A percentile compares a stretch with the other conserved stretches of the same genome.
Conservation (phyloP, 116 monocot species). For the Posidonia oceanica region DNA sequence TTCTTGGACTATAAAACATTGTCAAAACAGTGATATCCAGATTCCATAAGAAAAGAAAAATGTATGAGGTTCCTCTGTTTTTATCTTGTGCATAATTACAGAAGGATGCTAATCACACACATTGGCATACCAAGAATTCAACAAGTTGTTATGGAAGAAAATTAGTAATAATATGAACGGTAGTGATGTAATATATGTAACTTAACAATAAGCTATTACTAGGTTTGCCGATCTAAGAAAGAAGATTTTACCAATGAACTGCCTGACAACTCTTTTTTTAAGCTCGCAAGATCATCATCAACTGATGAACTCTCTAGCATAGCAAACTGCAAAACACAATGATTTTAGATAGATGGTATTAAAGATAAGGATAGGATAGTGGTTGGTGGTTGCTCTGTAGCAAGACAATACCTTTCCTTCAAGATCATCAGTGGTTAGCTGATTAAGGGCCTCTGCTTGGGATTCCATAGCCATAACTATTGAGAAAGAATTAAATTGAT, state of each 20-base stretch:
- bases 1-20: too few relatives aligned
- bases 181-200: background rate
- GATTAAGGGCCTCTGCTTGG: conserved; percentile 92
- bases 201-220: background rate
- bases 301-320: conserved; percentile 85
- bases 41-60: too few relatives aligned
- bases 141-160: background rate
- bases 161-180: background rate
- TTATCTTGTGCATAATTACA: too few relatives aligned
- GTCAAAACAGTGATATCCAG: too few relatives aligned
- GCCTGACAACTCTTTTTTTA: conserved; percentile 69
- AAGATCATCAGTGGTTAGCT: conserved; percentile 84
- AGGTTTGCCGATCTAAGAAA: background rate
- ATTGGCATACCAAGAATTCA: background rate
- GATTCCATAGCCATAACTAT: conserved; percentile 97
- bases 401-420: conserved; percentile 78
- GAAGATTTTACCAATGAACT: conserved; percentile 48
- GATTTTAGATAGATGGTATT: background rate
- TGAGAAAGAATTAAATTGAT: background rate
- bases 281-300: conserved; percentile 85
- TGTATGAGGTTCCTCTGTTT: too few relatives aligned
- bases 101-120: background rate
- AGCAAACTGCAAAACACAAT: conserved; percentile 59
- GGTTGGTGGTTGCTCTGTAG: background rate
- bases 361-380: conserved; percentile 2